Conservation (phyloP, 2,329 filamentous ascomycete genomes). For the Ophiostoma perfectum region DNA sequence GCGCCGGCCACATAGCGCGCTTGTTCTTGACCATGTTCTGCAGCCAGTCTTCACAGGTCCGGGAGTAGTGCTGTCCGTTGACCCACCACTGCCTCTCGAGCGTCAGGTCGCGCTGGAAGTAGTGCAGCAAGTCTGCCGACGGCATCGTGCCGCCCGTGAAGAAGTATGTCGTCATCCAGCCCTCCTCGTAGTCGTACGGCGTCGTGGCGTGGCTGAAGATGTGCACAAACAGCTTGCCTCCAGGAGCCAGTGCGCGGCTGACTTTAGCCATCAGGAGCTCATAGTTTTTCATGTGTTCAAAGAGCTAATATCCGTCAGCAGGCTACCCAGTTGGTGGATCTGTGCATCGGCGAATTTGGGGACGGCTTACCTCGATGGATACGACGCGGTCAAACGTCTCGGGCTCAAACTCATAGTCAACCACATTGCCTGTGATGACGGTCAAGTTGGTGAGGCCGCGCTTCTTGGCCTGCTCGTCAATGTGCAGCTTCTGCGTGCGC, state of each 20-base stretch:
- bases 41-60: conserved; percentile 66
- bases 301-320: conserved; percentile 46
- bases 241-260: conserved; percentile 51
- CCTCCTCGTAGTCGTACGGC: conserved; percentile 65
- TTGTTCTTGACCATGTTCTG: conserved; percentile 54
- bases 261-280: conserved; percentile 61
- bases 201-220: conserved; percentile 60
- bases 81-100: conserved; percentile 66
- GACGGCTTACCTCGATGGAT: conserved; percentile 46
- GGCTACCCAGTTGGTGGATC: too few relatives aligned
- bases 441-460: conserved; percentile 56
- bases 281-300: conserved; percentile 76
- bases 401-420: conserved; percentile 58
- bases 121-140: conserved; percentile 59
- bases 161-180: conserved; percentile 71
- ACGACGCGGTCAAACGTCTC: conserved; percentile 59
- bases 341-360: too few relatives aligned
- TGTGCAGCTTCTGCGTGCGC: conserved; percentile 61
- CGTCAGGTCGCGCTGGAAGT: conserved; percentile 58
- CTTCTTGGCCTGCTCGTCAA: conserved; percentile 52
- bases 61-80: conserved; percentile 61
- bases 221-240: conserved; percentile 64
- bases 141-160: conserved; percentile 71
- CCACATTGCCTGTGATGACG: conserved; percentile 62
- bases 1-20: conserved; percentile 56